Evolutionary conservation across 768 basidiomycete species (phyloP).

Genomic region (Suillus subalutaceus): DNA sequence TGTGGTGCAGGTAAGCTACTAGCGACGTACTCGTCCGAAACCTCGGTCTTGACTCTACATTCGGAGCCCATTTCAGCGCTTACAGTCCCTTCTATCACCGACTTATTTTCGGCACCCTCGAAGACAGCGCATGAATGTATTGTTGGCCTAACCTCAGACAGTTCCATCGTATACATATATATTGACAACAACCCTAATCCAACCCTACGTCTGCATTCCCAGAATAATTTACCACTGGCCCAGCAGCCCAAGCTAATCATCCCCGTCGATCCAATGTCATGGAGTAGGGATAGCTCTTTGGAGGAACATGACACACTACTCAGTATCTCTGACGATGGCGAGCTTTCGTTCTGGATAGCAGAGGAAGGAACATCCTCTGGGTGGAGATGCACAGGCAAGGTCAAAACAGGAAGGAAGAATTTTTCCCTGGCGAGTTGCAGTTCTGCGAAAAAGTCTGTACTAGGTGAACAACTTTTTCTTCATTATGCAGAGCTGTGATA

Average conservation of each 20-base stretch:
- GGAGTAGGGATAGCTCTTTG: slow-evolving; percentile 55
- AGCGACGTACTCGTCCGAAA: slow-evolving; percentile 59
- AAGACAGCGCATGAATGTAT: slow-evolving; percentile 54
- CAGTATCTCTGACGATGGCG: slow-evolving; percentile 75
- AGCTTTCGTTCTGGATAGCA: slow-evolving; percentile 86
- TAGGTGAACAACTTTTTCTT: slow-evolving; percentile 54
- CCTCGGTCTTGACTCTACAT: slow-evolving; percentile 54
- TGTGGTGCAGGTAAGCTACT: slow-evolving; percentile 49
- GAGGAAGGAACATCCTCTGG: slow-evolving; percentile 39
- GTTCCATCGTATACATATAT: slow-evolving; percentile 60
- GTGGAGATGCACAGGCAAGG: slow-evolving; percentile 75
- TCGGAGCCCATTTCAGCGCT: slow-evolving; percentile 46
- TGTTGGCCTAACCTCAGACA: slow-evolving; percentile 66
- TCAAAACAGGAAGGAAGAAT: slow-evolving; percentile 67
- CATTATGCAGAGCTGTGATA: background rate
- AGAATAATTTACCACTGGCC: slow-evolving; percentile 54
- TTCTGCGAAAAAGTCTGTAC: slow-evolving; percentile 87
- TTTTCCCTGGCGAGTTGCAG: slow-evolving; percentile 82
- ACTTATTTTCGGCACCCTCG: slow-evolving; percentile 70
- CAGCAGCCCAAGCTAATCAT: slow-evolving; percentile 56
- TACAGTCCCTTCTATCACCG: slow-evolving; percentile 53
- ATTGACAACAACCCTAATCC: slow-evolving; percentile 38
- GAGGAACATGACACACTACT: slow-evolving; percentile 72
- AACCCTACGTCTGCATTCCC: slow-evolving; percentile 49
- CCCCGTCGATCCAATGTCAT: slow-evolving; percentile 88